These are phyloP conservation scores for Takashimella tepidaria DNA, from an alignment of 1,284 basidiomycete genomes.

Conservation along the genomic window DNA sequence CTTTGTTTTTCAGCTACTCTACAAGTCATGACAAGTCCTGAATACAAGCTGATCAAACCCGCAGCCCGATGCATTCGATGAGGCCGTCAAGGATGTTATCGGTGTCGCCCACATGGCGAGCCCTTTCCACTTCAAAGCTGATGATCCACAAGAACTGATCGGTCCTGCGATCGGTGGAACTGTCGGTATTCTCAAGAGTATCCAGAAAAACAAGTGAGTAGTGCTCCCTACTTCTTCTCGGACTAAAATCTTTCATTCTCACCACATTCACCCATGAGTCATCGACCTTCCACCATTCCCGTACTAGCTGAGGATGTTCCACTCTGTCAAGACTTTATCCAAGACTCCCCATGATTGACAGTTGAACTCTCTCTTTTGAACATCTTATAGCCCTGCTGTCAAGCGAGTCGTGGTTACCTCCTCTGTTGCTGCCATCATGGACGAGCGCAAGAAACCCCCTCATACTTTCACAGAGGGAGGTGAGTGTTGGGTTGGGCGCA, in stretches of 20 bases:
- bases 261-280: too few relatives aligned
- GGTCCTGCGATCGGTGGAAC: constrained; percentile 63
- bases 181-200: constrained; percentile 55
- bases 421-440: constrained; percentile 55
- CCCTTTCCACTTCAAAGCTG: constrained; percentile 37
- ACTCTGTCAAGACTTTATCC: too few relatives aligned
- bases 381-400: constrained; percentile 46
- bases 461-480: constrained; percentile 16
- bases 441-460: constrained; percentile 15
- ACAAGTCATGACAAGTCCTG: neutral
- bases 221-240: neutral
- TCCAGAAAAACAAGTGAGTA: constrained; percentile 54
- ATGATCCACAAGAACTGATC: constrained; percentile 53
- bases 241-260: too few relatives aligned
- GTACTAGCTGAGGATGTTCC: too few relatives aligned
- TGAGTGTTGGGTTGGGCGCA: neutral
- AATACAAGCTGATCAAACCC: neutral
- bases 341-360: too few relatives aligned
- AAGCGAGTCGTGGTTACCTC: constrained; percentile 63
- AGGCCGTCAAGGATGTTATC: constrained; percentile 62
- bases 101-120: constrained; percentile 50
- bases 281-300: too few relatives aligned
- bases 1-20: neutral
- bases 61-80: constrained; percentile 64
- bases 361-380: neutral